Conservation (phyloP, 1,284 basidiomycete species). For the Pseudozyma hubeiensis region DNA sequence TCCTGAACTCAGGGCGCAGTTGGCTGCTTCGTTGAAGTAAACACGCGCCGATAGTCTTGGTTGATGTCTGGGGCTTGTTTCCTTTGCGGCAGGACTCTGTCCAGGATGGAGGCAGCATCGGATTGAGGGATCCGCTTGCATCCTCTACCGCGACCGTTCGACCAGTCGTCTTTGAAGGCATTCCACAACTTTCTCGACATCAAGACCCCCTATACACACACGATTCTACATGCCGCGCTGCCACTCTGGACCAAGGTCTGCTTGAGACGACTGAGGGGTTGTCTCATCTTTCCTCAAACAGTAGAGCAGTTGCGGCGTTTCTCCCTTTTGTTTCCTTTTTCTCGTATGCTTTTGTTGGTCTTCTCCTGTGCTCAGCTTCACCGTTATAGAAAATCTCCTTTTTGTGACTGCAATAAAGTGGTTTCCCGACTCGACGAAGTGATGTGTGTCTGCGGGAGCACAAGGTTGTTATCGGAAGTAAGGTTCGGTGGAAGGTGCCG, state of each 20-base stretch:
- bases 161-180: not conserved
- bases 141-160: not conserved
- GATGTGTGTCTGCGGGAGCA: not conserved
- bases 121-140: conserved; percentile 42
- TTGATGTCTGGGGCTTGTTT: not conserved
- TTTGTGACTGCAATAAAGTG: conserved; percentile 20
- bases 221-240: no score
- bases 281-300: conserved; percentile 1
- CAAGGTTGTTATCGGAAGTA: no score
- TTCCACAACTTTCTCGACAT: no score
- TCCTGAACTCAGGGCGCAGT: conserved; percentile 46
- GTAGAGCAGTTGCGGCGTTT: not conserved
- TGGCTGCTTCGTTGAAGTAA: conserved; percentile 45
- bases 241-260: not conserved
- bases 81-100: not conserved
- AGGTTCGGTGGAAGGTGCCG: no score
- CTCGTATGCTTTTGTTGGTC: conserved; percentile 4
- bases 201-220: no score
- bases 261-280: conserved; percentile 36
- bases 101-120: not conserved
- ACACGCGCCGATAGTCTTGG: not conserved
- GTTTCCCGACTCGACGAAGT: no score
- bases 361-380: conserved; percentile 12
- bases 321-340: conserved; percentile 1
- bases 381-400: conserved; percentile 38